Evolutionary conservation across 306 rosid genomes (phyloP).

Genomic region (Albizia julibrissin): DNA sequence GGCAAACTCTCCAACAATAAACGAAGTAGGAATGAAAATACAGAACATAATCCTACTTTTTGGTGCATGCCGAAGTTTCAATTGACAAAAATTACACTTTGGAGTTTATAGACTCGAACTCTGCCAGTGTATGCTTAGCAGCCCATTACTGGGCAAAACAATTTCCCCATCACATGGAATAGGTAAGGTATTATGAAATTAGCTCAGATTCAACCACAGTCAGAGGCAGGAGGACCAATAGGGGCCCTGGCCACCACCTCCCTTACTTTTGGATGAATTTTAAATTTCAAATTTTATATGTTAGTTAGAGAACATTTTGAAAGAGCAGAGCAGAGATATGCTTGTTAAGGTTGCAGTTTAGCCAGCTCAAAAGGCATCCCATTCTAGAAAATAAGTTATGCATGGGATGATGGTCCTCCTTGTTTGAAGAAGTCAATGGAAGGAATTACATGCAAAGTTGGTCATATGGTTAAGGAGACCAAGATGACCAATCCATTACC

Average conservation of each 20-base stretch:
- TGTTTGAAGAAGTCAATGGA: background rate
- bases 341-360: background rate
- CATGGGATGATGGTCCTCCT: background rate
- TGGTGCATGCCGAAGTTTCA: background rate
- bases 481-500: background rate
- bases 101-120: background rate
- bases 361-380: background rate
- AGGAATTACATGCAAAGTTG: background rate
- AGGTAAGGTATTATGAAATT: background rate
- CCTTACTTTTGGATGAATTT: background rate
- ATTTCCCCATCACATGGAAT: background rate
- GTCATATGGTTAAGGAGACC: background rate
- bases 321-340: background rate
- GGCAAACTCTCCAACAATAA: slow-evolving; percentile 1
- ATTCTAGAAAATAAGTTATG: background rate
- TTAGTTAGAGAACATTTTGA: background rate
- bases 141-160: background rate
- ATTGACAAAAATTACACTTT: background rate
- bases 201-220: background rate
- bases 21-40: background rate
- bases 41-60: background rate
- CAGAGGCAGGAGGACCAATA: background rate
- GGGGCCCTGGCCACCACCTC: background rate
- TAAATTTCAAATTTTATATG: background rate
- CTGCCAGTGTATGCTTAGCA: slow-evolving; percentile 1